Conservation (phyloP, 305 asterid genomes). For the Fraxinus paxiana region DNA sequence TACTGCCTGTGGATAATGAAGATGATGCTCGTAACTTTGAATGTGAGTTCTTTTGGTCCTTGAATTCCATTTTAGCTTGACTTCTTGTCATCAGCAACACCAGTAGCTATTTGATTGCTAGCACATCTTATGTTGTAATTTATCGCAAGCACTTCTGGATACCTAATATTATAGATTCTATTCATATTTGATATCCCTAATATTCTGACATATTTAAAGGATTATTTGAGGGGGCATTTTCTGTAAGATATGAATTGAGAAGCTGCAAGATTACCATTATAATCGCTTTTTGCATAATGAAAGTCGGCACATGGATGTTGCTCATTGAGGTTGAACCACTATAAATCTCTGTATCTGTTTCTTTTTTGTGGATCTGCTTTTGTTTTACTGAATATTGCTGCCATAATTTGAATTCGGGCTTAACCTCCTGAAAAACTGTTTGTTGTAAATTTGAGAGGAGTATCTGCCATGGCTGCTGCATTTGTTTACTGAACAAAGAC, state of each 20-base stretch:
- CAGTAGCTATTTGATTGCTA: background rate
- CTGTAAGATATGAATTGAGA: background rate
- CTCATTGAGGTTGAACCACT: background rate
- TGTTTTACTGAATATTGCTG: background rate
- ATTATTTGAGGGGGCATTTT: background rate
- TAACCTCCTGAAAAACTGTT: background rate
- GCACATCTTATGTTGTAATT: slow-evolving; percentile 2
- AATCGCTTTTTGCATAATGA: background rate
- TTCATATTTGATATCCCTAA: background rate
- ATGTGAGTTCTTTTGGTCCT: slow-evolving; percentile 35
- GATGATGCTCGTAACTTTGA: slow-evolving; percentile 31
- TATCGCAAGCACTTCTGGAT: background rate
- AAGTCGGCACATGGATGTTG: background rate
- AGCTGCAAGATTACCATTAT: background rate
- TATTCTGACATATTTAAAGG: background rate
- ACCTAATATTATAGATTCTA: background rate
- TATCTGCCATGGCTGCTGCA: background rate
- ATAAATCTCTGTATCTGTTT: background rate
- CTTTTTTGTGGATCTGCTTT: background rate
- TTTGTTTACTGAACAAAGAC: background rate
- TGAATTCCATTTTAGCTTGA: background rate
- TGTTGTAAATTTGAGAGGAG: background rate
- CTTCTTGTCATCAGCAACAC: background rate
- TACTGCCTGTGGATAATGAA: slow-evolving; percentile 25
- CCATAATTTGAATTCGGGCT: background rate